Base-by-base conservation (phyloP, 306 rosid species). In the Castanea mollissima region DNA sequence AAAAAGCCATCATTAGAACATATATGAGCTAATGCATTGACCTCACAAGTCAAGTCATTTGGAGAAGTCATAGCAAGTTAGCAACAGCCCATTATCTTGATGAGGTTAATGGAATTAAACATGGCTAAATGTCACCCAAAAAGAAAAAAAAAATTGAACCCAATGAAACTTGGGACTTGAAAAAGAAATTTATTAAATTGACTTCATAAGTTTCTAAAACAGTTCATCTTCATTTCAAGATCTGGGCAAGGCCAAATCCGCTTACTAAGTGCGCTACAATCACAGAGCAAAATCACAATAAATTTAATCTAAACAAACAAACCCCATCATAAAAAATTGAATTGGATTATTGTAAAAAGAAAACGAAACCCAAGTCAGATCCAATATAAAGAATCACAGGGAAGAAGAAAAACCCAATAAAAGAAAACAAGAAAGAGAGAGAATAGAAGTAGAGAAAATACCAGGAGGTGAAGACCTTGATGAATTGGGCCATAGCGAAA, bases 391-490 rank as follows among this genome's bases (percentile, higher is more conserved):
- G 73, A 8, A 21, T 75, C 12, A 13, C 27, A 1, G 8, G 15
- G 29, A 73, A 15, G 3, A 51, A 75, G 32, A 31, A 51, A n/a
- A 11, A 16, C 58, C 32, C 21, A 38, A 15, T 70, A 14, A 13
- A 68, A 20, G 0, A 55, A 23, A 54, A 16, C 49, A 35, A 49
- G 54, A 49, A 0, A 59, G 46, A 56, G 44, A 79, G 13, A 49
- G 63, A 38, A 23, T 64, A 79, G 67, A 32, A 52, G 57, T 27
- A 13, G 44, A 25, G 46, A 41, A 41, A 73, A 74, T 44, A 89
- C 92, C 94, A 88, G 80, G 86, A 1, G 57, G 97, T 87, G 85
- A 93, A 83, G 82, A 93, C 75, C 86, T 91, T 93, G 90, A 73
- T 88, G 72, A 79, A 72, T 74, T 93, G 96, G 46, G 96, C 96